Base-by-base conservation (phyloP, 1,284 basidiomycete species). In the Cutaneotrichosporon sp. region DNA sequence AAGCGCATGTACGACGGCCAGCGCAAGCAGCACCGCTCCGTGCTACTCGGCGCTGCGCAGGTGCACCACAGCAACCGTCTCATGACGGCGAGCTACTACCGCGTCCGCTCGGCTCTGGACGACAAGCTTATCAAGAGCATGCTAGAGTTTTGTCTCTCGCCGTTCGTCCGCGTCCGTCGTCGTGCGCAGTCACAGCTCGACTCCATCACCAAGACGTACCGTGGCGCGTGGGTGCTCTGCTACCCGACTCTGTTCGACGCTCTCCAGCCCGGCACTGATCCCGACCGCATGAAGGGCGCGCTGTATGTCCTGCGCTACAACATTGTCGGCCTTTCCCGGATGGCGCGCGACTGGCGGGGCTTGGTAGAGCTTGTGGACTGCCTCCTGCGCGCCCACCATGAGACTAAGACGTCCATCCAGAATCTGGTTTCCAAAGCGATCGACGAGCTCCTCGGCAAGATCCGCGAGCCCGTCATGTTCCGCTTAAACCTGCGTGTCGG, bases 241-340 rank as follows among this genome's bases (percentile, higher is more conserved):
- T 78, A 90, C 49, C 85, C 88, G 1, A 78, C 78, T 21, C 76
- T 93, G 34, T 85, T 94, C 64, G 80, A 84, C 39, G 84, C 88
- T 0, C 77, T 94, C 42, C 79, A 77, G 50, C 86, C 84, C 65
- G 89, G 87, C 5, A 85, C 81, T 55, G 88, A 91, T 65, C 89
- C 92, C 20, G 94, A 97, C 75, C 81, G 87, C 46, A 96, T 96
- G 84, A 98, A 98, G 76, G 90, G 90, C 14, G 93, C 93, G 8
- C 78, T 98, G 18, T 93, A 96, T 70, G 80, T 93, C 21, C 77
- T 98, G 34, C 60, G 73, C 30, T 69, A 72, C 59, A 72, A 72
- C 45, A 52, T 60, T 20, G 59, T 72, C 45, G 68, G 66, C 13
- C 45, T 67, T 33, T 35, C 59, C 22, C 63, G 63, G 66, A 69